Evolutionary conservation across 1,284 basidiomycete genomes (phyloP).

Genomic region (Rhodotorula mucilaginosa): DNA sequence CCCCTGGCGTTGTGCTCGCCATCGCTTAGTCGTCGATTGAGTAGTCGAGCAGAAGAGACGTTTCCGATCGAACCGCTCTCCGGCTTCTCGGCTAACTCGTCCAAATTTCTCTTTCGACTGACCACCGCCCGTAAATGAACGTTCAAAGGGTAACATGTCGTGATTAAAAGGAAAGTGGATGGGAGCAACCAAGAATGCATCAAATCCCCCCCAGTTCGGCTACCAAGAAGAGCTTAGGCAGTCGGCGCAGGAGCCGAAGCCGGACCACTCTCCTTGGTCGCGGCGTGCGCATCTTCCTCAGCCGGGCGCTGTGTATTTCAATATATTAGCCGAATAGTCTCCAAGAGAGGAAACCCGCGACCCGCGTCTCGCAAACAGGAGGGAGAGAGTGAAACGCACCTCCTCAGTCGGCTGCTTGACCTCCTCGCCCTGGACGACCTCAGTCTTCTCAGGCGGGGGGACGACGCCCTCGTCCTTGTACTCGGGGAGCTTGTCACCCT

Average conservation of each 20-base stretch:
- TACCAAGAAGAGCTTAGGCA: background rate
- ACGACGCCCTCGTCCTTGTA: conserved; percentile 33
- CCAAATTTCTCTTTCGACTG: no score
- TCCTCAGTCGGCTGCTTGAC: conserved; percentile 34
- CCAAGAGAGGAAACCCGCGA: no score
- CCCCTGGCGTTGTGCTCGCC: background rate
- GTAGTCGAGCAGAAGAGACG: background rate
- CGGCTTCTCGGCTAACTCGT: background rate
- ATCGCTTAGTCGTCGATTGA: no score
- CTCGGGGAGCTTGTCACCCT: conserved; percentile 19
- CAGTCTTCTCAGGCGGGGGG: conserved; percentile 35
- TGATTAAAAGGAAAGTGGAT: background rate
- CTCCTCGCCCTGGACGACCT: conserved; percentile 32
- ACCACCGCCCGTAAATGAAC: no score
- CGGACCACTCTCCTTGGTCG: conserved; percentile 25
- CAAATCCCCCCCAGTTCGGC: no score
- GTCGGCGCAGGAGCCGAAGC: conserved; percentile 13
- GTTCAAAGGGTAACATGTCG: background rate
- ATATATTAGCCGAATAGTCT: background rate
- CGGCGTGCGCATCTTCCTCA: conserved; percentile 30
- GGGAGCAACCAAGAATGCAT: background rate
- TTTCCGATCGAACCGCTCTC: background rate
- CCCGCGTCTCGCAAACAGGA: background rate
- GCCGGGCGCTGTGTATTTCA: conserved; percentile 15
- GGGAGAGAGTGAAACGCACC: conserved; percentile 11